Percentiles rank a stretch among this genome's conserved stretches.
Evolutionary conservation across 108 stramenopile genomes (phyloP).

Genomic region (Pseudonitzschia multistriata): DNA sequence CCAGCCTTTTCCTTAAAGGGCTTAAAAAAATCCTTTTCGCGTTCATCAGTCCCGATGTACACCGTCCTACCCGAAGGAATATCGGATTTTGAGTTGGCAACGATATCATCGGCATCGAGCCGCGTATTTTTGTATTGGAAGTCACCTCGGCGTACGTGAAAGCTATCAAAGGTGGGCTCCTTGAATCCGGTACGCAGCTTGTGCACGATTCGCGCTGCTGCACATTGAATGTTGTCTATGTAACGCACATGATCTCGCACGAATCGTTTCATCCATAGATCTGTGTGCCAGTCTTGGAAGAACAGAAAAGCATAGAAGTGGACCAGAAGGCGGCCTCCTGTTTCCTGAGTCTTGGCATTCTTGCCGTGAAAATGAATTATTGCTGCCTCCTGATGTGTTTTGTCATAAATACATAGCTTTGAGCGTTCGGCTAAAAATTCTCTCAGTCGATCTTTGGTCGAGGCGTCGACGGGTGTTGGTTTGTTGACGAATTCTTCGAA

Average conservation of each 20-base stretch:
- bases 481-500: constrained; percentile 40
- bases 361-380: constrained; percentile 78
- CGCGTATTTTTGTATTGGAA: constrained; percentile 80
- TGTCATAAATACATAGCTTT: constrained; percentile 75
- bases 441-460: constrained; percentile 59
- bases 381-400: constrained; percentile 57
- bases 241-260: constrained; percentile 89
- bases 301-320: constrained; percentile 93
- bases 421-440: constrained; percentile 64
- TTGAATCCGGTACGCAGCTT: constrained; percentile 45
- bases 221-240: constrained; percentile 89
- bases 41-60: constrained; percentile 88
- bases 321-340: constrained; percentile 58
- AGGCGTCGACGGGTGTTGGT: constrained; percentile 67
- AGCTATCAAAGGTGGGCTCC: constrained; percentile 57
- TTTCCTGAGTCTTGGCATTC: constrained; percentile 32
- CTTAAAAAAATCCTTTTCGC: constrained; percentile 77
- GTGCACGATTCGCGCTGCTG: constrained; percentile 81
- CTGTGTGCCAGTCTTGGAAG: constrained; percentile 85
- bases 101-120: constrained; percentile 54
- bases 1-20: constrained; percentile 50
- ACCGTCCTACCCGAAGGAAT: constrained; percentile 55
- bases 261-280: constrained; percentile 75
- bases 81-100: constrained; percentile 41
- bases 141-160: constrained; percentile 84